Conservation (phyloP, 768 basidiomycete genomes). For the Pleurotus eryngii region DNA sequence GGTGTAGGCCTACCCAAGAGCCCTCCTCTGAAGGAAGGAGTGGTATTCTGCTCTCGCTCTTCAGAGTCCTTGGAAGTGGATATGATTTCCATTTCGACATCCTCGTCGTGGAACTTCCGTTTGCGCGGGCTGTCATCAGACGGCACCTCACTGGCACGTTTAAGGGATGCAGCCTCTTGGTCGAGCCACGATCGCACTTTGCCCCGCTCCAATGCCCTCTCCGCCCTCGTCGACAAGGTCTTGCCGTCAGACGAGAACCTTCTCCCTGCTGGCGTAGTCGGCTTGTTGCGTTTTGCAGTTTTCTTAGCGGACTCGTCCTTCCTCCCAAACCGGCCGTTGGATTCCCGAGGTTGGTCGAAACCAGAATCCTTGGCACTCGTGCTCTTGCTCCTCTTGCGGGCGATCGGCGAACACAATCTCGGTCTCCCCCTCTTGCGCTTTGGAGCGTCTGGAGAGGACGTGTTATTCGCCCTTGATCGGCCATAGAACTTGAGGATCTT, state of each 20-base stretch:
- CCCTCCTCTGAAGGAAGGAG: background rate
- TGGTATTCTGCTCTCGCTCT: conserved; percentile 7
- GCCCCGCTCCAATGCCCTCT: conserved; percentile 38
- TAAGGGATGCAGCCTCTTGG: conserved; percentile 2
- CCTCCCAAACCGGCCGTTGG: conserved; percentile 67
- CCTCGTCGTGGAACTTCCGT: conserved; percentile 25
- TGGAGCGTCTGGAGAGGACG: conserved; percentile 8
- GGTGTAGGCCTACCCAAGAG: background rate
- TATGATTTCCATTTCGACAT: conserved; percentile 9
- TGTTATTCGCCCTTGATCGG: conserved; percentile 12
- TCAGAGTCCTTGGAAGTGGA: conserved; percentile 4
- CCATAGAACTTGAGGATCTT: background rate
- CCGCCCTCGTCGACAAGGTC: conserved; percentile 29
- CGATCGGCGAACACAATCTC: conserved; percentile 27
- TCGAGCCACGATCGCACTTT: conserved; percentile 37
- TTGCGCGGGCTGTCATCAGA: conserved; percentile 5
- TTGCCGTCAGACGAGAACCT: background rate
- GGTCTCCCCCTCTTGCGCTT: conserved; percentile 44
- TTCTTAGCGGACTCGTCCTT: conserved; percentile 45
- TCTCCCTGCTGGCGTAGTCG: background rate
- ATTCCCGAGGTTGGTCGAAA: conserved; percentile 55
- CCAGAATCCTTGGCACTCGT: conserved; percentile 10
- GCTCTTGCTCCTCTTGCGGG: conserved; percentile 12
- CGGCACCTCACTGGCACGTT: background rate
- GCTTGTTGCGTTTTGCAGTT: conserved; percentile 10